Evolutionary conservation across 495 filamentous ascomycete species (phyloP).

Genomic region (Schizothecium vesticola): DNA sequence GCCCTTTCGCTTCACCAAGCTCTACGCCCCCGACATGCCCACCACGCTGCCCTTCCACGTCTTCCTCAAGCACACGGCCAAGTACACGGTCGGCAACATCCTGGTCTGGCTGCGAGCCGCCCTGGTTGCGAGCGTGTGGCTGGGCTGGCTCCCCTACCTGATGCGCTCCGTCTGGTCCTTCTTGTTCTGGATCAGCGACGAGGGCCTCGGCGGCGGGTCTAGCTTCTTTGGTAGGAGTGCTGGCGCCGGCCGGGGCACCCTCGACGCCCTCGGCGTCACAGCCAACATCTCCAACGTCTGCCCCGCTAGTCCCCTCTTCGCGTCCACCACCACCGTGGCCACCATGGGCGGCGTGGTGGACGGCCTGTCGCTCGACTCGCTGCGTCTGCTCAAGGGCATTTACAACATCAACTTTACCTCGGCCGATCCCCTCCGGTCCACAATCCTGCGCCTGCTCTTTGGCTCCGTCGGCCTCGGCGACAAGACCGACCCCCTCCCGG

Average conservation of each 20-base stretch:
- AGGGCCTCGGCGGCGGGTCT: conserved; percentile 59
- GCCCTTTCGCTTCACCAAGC: conserved; percentile 92
- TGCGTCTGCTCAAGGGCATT: conserved; percentile 24
- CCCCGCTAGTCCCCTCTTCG: conserved; percentile 43
- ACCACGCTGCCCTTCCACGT: conserved; percentile 68
- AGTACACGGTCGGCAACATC: conserved; percentile 64
- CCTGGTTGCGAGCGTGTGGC: conserved; percentile 82
- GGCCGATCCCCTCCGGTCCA: conserved; percentile 23
- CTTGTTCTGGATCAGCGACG: conserved; percentile 93
- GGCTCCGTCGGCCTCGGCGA: conserved; percentile 24
- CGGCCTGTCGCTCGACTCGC: conserved; percentile 22
- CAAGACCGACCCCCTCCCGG: conserved; percentile 10
- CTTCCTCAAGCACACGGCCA: conserved; percentile 67
- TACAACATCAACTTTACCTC: conserved; percentile 25
- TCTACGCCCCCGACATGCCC: conserved; percentile 93
- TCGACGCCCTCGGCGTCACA: background rate
- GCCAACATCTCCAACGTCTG: conserved; percentile 24
- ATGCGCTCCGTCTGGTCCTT: conserved; percentile 88
- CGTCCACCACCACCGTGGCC: conserved; percentile 31
- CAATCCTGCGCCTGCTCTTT: conserved; percentile 24
- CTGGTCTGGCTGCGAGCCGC: conserved; percentile 70
- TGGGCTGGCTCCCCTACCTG: conserved; percentile 79
- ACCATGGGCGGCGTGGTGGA: conserved; percentile 28
- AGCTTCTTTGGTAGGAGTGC: conserved; percentile 17
- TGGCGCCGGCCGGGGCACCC: background rate